Evolutionary conservation across 805 yeast genomes (phyloP), one percentile per base, ranked within the genome.

Genomic region (Pichia deserticola): DNA sequence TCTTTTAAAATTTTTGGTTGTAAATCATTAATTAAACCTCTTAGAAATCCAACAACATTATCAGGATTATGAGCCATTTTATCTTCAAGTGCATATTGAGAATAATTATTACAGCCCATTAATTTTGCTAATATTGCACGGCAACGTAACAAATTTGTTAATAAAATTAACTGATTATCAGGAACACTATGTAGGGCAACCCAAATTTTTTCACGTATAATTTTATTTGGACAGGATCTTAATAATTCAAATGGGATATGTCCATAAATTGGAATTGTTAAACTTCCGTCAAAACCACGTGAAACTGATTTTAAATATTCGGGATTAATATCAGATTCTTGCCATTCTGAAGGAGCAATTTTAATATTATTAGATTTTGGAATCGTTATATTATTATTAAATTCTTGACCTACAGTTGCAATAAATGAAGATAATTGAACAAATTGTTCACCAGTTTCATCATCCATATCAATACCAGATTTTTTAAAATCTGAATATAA

Each of bases 31-130:
- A 84, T 78, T 47, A 90, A 65, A 39, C 82, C 80, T 3, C 71
- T 66, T 47, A 93, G 67, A 56, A 93, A 89, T 9, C 82, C 72
- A 53, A 72, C 64, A 3, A 90, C 99, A 58, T 87, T 81, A 37
- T 78, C 79, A 0, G 97, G 95, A 9, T 68, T 75, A 53, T 81
- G 81, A 8, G 96, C 96, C 96, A 93, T 87, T 64, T 93, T 93
- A 53, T 89, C 95, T 52, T 79, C 81, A 35, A 93, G 69, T 61
- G 88, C 95, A 61, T 93, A 90, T 38, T 84, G 83, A 0, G 92
- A 80, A 66, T 72, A 93, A 36, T 85, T 81, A 27, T 68, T 57
- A 60, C 79, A 78, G 0, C 95, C 92, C 70, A 92, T 72, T 67
- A 88, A 71, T 42, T 73, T 72, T 0, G 98, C 89, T 36, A 93